A percentile compares a stretch with the other conserved stretches of the same genome.
These are phyloP conservation scores for Ganoderma sinense DNA, from an alignment of 1,284 basidiomycete genomes.

Conservation along the genomic window DNA sequence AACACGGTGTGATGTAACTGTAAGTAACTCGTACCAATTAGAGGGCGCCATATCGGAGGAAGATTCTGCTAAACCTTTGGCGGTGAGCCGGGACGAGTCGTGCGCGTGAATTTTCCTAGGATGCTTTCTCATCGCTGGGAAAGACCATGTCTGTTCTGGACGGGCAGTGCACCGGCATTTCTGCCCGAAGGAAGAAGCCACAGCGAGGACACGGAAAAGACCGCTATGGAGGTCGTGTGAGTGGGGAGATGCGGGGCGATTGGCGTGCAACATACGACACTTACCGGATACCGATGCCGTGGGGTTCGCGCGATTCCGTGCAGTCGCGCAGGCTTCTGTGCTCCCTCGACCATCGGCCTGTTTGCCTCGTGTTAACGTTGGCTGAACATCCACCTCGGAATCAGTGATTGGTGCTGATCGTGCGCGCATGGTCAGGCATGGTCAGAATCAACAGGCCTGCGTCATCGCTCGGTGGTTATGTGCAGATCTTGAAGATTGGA, in stretches of 20 bases:
- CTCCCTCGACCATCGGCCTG: constrained; percentile 36
- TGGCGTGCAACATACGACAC: constrained; percentile 54
- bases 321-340: constrained; percentile 54
- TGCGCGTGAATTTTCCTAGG: background rate
- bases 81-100: background rate
- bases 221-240: background rate
- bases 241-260: constrained; percentile 50
- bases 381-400: background rate
- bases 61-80: background rate
- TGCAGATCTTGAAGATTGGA: background rate
- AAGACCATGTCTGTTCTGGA: background rate
- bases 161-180: background rate
- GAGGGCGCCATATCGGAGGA: background rate
- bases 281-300: constrained; percentile 56
- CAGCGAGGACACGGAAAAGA: background rate
- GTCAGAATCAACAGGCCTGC: background rate
- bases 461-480: background rate
- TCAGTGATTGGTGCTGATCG: background rate
- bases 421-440: too few species aligned
- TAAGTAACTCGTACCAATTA: background rate
- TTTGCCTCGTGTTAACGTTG: background rate
- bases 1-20: background rate
- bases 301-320: constrained; percentile 43
- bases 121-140: background rate
- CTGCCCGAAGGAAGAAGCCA: background rate